Evolutionary conservation across 2,329 filamentous ascomycete genomes (phyloP).

Genomic region (Phaeosphaeriaceae sp.): DNA sequence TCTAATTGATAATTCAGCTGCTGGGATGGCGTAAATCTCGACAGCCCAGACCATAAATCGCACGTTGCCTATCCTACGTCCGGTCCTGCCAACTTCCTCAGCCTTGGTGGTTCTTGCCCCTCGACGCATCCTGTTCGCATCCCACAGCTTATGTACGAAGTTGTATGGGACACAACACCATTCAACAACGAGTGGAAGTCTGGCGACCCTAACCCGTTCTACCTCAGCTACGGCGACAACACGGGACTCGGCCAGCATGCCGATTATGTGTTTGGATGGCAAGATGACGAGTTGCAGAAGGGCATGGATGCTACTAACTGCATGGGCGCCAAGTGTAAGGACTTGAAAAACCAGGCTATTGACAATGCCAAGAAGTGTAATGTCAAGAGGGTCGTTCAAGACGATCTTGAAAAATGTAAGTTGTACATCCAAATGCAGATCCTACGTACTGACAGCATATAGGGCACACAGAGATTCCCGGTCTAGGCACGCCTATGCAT

Average conservation of each 20-base stretch:
- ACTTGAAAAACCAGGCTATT: conserved; percentile 32
- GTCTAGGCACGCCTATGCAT: no score
- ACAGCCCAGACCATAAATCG: conserved; percentile 38
- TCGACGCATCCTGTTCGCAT: conserved; percentile 54
- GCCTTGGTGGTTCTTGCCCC: conserved; percentile 47
- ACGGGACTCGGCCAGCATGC: conserved; percentile 32
- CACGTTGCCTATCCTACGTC: conserved; percentile 53
- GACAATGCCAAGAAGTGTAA: conserved; percentile 26
- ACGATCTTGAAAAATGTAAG: conserved; percentile 37
- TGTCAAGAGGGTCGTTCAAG: conserved; percentile 30
- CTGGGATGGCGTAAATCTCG: conserved; percentile 58
- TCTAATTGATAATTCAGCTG: conserved; percentile 16
- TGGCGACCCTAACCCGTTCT: conserved; percentile 33
- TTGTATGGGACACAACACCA: conserved; percentile 29
- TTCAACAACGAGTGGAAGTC: conserved; percentile 39
- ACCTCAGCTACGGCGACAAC: conserved; percentile 32
- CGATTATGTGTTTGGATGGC: conserved; percentile 38
- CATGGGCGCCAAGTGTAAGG: conserved; percentile 36
- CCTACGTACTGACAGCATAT: no score
- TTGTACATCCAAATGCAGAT: conserved; percentile 15
- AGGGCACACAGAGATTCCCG: no score
- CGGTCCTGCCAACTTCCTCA: conserved; percentile 31
- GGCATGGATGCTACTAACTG: conserved; percentile 37
- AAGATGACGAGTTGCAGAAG: conserved; percentile 30
- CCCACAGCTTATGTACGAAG: conserved; percentile 56